Evolutionary conservation across 441 rosid species (phyloP).

Genomic region (Corymbia citriodora): DNA sequence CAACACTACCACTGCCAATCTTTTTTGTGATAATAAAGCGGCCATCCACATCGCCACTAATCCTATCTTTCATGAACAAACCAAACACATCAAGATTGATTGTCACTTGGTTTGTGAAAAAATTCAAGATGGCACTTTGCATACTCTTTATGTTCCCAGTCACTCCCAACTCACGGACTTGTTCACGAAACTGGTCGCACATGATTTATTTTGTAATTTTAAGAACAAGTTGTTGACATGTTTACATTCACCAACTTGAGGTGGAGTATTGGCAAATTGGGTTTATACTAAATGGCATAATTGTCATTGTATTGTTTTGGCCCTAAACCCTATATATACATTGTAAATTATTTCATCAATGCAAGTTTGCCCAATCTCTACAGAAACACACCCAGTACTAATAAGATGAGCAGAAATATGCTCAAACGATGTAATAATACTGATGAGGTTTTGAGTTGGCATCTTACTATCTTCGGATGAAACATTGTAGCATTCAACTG

Average conservation of each 20-base stretch:
- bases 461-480: background rate
- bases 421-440: background rate
- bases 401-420: background rate
- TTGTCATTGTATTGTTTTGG: background rate
- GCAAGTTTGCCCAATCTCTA: background rate
- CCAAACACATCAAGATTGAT: background rate
- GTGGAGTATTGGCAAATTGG: background rate
- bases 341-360: too few relatives aligned
- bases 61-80: background rate
- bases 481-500: background rate
- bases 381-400: accelerated
- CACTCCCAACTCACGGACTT: background rate
- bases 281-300: background rate
- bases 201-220: background rate
- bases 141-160: background rate
- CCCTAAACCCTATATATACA: background rate
- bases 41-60: background rate
- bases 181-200: background rate
- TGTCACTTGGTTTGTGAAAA: background rate
- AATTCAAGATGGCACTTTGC: background rate
- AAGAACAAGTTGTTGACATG: background rate
- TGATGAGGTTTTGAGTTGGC: background rate
- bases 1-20: background rate
- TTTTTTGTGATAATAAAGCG: background rate
- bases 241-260: background rate